Percentiles rank a stretch among this genome's conserved stretches.
phyloP scores from a whole-genome alignment of 495 filamentous ascomycete species.

The Physcia stellaris region DNA sequence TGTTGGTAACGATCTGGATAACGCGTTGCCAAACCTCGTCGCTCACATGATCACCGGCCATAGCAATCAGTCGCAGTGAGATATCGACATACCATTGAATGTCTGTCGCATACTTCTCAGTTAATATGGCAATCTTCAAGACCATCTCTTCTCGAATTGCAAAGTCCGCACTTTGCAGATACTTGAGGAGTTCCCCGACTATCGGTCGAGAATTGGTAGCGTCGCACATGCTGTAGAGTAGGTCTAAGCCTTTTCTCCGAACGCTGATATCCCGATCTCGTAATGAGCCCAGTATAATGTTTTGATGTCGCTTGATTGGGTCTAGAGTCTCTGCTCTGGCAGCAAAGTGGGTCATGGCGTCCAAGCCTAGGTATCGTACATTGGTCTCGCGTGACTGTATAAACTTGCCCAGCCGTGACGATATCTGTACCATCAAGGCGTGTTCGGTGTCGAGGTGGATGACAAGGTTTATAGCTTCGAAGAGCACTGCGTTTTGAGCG shows the following conservation, averaged over 20 bases:
- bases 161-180: constrained; percentile 93
- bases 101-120: constrained; percentile 96
- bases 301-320: constrained; percentile 96
- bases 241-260: constrained; percentile 82
- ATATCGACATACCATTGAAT: constrained; percentile 99
- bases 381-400: constrained; percentile 97
- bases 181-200: constrained; percentile 84
- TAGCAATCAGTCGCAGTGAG: constrained; percentile 82
- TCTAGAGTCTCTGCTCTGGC: constrained; percentile 89
- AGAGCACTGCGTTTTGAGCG: constrained; percentile 94
- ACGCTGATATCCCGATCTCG: constrained; percentile 97
- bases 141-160: constrained; percentile 99
- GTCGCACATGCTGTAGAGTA: constrained; percentile 99
- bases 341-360: constrained; percentile 97
- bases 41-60: constrained; percentile 97
- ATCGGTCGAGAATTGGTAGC: constrained; percentile 80
- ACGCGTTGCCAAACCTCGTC: constrained; percentile 99
- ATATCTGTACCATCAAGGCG: constrained; percentile 91
- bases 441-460: constrained; percentile 98
- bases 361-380: constrained; percentile 89
- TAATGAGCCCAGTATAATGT: constrained; percentile 84
- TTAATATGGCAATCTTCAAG: constrained; percentile 93
- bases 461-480: constrained; percentile 96
- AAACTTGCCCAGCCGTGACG: constrained; percentile 84
- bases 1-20: constrained; percentile 98